Conservation (phyloP, 306 rosid genomes). For the Prunus davidiana region DNA sequence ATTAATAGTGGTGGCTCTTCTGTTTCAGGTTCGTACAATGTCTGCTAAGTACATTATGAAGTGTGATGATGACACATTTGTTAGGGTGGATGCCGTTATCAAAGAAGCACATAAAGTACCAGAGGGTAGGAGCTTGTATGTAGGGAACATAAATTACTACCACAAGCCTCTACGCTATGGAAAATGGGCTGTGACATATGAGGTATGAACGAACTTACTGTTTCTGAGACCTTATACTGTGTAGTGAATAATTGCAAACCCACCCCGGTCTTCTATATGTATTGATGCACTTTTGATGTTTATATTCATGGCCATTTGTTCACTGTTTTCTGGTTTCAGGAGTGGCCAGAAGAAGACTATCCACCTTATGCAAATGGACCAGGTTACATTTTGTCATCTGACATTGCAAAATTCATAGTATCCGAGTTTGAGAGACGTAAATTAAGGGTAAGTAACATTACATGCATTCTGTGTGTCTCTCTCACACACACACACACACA, state of each 20-base stretch:
- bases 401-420: constrained; percentile 52
- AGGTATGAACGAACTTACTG: constrained; percentile 47
- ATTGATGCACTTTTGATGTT: background rate
- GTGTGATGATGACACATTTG: constrained; percentile 98
- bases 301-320: constrained; percentile 7
- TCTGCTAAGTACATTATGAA: constrained; percentile 83
- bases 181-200: constrained; percentile 96
- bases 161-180: constrained; percentile 91
- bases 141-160: constrained; percentile 88
- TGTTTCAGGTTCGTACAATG: constrained; percentile 56
- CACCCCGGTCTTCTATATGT: background rate
- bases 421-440: constrained; percentile 61
- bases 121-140: constrained; percentile 52
- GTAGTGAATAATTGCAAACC: background rate
- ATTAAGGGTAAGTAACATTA: constrained; percentile 54
- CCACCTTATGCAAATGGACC: constrained; percentile 98
- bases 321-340: constrained; percentile 48
- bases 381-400: constrained; percentile 74
- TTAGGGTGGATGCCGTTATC: constrained; percentile 64
- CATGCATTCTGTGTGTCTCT: background rate
- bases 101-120: constrained; percentile 46
- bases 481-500: too few relatives aligned
- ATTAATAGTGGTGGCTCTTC: constrained; percentile 20
- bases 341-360: constrained; percentile 84
- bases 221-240: background rate